Evolutionary conservation across 176 grass and related monocot species (phyloP).

Genomic region (Carex scoparia): DNA sequence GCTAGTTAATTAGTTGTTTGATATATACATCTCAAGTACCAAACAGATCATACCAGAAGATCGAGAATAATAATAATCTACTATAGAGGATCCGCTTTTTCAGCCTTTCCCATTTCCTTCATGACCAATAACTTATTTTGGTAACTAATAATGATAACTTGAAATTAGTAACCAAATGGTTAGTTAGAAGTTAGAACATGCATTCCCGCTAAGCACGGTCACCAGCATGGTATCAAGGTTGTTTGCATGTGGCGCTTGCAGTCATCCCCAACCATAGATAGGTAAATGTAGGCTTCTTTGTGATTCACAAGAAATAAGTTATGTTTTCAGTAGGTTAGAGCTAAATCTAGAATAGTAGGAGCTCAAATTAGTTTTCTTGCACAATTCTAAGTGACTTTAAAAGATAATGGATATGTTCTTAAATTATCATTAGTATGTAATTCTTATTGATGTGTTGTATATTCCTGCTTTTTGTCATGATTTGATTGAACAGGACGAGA

Average conservation of each 20-base stretch:
- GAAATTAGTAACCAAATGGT: not conserved
- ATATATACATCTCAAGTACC: no score
- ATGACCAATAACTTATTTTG: not conserved
- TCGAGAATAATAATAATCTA: not conserved
- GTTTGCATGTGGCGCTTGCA: not conserved
- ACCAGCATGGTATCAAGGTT: not conserved
- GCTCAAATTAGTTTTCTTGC: no score
- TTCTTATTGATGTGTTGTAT: no score
- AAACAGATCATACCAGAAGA: not conserved
- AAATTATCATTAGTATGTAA: no score
- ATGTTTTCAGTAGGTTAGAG: no score
- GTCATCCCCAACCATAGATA: not conserved
- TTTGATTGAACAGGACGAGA: no score
- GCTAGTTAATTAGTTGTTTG: no score
- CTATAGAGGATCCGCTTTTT: not conserved
- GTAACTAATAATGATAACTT: not conserved
- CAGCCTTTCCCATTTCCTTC: not conserved
- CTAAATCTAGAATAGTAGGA: no score
- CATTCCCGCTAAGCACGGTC: not conserved
- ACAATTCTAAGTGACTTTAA: no score
- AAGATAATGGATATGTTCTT: no score
- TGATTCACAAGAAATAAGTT: no score
- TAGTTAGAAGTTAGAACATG: conserved; percentile 20
- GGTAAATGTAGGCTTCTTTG: not conserved
- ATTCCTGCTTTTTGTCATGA: no score